phyloP scores from a whole-genome alignment of 352 stramenopile genomes.

The Phytophthora pistaciae region DNA sequence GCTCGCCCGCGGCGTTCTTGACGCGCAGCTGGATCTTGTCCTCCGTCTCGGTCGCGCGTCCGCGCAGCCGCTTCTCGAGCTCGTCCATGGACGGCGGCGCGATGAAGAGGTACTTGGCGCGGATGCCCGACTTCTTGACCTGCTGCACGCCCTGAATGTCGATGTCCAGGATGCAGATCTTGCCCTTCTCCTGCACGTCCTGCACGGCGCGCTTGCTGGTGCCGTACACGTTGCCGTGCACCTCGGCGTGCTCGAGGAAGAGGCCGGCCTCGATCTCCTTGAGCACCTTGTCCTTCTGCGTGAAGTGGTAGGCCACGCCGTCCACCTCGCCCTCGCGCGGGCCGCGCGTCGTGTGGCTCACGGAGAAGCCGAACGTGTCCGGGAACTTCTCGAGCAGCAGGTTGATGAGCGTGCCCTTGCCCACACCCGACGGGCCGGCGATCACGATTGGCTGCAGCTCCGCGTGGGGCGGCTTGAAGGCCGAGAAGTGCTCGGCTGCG shows the following conservation, averaged over 20 bases:
- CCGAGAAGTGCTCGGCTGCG: slow-evolving; percentile 81
- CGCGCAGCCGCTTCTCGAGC: slow-evolving; percentile 95
- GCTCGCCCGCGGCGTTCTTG: slow-evolving; percentile 93
- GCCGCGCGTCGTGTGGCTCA: slow-evolving; percentile 97
- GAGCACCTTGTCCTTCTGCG: slow-evolving; percentile 92
- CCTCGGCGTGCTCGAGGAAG: slow-evolving; percentile 98
- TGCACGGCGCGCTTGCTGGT: slow-evolving; percentile 94
- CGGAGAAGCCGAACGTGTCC: slow-evolving; percentile 94
- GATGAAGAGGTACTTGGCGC: slow-evolving; percentile 97
- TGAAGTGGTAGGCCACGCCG: slow-evolving; percentile 98
- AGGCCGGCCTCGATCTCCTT: slow-evolving; percentile 94
- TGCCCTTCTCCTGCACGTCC: slow-evolving; percentile 92
- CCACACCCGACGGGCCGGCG: slow-evolving; percentile 91
- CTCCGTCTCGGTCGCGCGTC: slow-evolving; percentile 96
- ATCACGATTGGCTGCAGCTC: slow-evolving; percentile 91
- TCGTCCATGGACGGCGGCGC: slow-evolving; percentile 95
- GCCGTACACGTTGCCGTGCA: slow-evolving; percentile 98
- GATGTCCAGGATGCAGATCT: slow-evolving; percentile 99
- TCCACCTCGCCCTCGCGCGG: slow-evolving; percentile 95
- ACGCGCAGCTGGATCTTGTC: slow-evolving; percentile 95
- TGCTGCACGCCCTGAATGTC: slow-evolving; percentile 98
- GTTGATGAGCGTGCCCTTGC: slow-evolving; percentile 97
- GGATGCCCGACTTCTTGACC: slow-evolving; percentile 91
- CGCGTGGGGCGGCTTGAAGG: slow-evolving; percentile 64
- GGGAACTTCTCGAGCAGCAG: slow-evolving; percentile 89